A percentile compares a stretch with the other conserved stretches of the same genome.
Conservation (phyloP, 2,329 filamentous ascomycete genomes). For the Botrytis pseudocinerea region DNA sequence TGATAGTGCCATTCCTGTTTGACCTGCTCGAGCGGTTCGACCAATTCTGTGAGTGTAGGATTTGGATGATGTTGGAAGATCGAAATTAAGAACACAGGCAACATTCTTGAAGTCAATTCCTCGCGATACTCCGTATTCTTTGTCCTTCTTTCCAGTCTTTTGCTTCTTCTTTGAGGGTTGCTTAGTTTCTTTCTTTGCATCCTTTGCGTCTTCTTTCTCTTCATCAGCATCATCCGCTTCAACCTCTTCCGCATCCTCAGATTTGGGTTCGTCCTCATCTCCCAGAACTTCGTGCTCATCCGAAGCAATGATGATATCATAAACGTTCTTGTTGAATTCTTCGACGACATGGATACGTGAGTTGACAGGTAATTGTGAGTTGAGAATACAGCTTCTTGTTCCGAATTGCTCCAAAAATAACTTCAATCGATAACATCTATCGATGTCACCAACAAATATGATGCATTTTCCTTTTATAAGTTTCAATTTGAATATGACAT, state of each 20-base stretch:
- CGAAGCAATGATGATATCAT: conserved; percentile 96
- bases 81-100: conserved; percentile 93
- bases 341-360: conserved; percentile 92
- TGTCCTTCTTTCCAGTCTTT: conserved; percentile 65
- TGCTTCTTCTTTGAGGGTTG: conserved; percentile 62
- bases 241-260: conserved; percentile 32
- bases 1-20: conserved; percentile 91
- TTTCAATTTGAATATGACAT: conserved; percentile 93
- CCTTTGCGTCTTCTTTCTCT: conserved; percentile 44
- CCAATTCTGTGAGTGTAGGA: conserved; percentile 98
- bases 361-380: conserved; percentile 92
- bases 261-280: conserved; percentile 48
- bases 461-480: conserved; percentile 91
- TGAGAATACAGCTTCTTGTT: conserved; percentile 88
- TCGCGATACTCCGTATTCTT: conserved; percentile 92
- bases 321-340: conserved; percentile 94
- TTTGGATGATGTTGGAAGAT: conserved; percentile 82
- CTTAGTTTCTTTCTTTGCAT: conserved; percentile 39
- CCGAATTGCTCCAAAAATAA: conserved; percentile 97
- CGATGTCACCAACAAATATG: conserved; percentile 81
- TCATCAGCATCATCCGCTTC: not conserved
- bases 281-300: conserved; percentile 87
- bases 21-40: conserved; percentile 85
- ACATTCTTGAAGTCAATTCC: conserved; percentile 98
- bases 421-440: conserved; percentile 88